Evolutionary conservation across 2,329 filamentous ascomycete species (phyloP).

Genomic region (Fusarium drepaniforme): DNA sequence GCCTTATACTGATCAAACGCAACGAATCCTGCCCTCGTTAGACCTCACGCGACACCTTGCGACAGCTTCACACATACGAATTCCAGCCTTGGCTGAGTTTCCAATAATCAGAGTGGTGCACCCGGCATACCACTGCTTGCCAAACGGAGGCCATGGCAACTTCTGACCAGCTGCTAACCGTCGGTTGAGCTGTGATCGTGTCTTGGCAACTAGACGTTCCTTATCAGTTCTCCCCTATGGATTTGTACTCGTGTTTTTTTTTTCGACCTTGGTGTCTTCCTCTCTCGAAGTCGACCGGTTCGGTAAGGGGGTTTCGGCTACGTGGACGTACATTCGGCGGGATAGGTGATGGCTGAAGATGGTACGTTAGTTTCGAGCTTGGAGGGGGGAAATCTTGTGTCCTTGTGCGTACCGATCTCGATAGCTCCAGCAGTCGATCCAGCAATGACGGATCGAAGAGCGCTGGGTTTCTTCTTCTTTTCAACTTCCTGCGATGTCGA

Average conservation of each 20-base stretch:
- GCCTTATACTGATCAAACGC: conserved; percentile 96
- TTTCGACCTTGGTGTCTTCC: background rate
- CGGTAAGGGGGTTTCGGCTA: background rate
- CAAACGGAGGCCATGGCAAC: conserved; percentile 94
- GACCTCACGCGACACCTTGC: background rate
- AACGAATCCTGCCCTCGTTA: conserved; percentile 71
- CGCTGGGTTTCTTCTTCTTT: conserved; percentile 71
- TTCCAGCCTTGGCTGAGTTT: conserved; percentile 95
- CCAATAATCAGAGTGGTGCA: conserved; percentile 98
- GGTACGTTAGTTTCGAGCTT: conserved; percentile 13
- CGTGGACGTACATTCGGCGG: conserved; percentile 81
- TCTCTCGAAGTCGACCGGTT: conserved; percentile 14
- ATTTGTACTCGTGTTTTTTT: background rate
- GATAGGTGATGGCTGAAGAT: conserved; percentile 82
- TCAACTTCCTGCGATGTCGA: conserved; percentile 40
- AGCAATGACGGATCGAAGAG: conserved; percentile 89
- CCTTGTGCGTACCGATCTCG: conserved; percentile 78
- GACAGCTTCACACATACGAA: conserved; percentile 70
- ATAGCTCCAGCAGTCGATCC: conserved; percentile 94
- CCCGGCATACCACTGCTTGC: conserved; percentile 95
- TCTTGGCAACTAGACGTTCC: conserved; percentile 81
- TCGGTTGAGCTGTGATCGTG: conserved; percentile 91
- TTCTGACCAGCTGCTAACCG: conserved; percentile 85
- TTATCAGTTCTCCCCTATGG: conserved; percentile 17
- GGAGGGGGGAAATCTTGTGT: background rate